A percentile compares a stretch with the other conserved stretches of the same genome.
phyloP scores from a whole-genome alignment of 106 monocot species.

The Triglochin maritima region DNA sequence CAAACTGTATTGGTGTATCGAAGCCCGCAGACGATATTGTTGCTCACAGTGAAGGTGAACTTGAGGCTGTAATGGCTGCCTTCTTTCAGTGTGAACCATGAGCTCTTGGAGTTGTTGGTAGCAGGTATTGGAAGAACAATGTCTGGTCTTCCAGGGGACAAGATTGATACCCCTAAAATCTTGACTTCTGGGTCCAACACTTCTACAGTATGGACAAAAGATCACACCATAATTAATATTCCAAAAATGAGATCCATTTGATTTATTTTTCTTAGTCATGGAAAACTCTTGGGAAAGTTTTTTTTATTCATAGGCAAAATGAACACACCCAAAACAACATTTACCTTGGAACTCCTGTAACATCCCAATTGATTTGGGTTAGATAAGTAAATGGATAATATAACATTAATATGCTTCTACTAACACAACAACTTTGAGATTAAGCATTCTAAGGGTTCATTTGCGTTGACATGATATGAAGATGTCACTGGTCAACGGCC shows the following conservation, averaged over 20 bases:
- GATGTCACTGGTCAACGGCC: too few relatives aligned
- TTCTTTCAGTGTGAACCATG: conserved; percentile 91
- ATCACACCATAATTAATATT: background rate
- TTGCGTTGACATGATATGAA: too few relatives aligned
- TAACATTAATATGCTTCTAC: too few relatives aligned
- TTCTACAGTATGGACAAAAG: conserved; percentile 31
- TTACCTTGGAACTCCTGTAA: too few relatives aligned
- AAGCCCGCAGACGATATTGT: conserved; percentile 83
- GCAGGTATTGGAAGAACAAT: conserved; percentile 54
- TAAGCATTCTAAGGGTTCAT: too few relatives aligned
- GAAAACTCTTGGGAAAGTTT: too few relatives aligned
- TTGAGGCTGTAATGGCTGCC: conserved; percentile 75
- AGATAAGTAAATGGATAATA: too few relatives aligned
- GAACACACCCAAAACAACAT: too few relatives aligned
- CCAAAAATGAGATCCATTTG: background rate
- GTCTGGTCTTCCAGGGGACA: conserved; percentile 67
- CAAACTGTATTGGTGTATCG: conserved; percentile 81
- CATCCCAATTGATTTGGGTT: too few relatives aligned
- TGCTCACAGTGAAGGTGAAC: conserved; percentile 66
- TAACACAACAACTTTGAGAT: too few relatives aligned
- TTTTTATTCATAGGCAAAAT: too few relatives aligned
- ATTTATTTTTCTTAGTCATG: too few relatives aligned
- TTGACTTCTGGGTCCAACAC: conserved; percentile 74
- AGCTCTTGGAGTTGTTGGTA: conserved; percentile 45
- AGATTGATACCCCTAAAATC: conserved; percentile 63